Evolutionary conservation across 2,329 filamentous ascomycete genomes (phyloP).

Genomic region (Coleophoma eucalyptorum): DNA sequence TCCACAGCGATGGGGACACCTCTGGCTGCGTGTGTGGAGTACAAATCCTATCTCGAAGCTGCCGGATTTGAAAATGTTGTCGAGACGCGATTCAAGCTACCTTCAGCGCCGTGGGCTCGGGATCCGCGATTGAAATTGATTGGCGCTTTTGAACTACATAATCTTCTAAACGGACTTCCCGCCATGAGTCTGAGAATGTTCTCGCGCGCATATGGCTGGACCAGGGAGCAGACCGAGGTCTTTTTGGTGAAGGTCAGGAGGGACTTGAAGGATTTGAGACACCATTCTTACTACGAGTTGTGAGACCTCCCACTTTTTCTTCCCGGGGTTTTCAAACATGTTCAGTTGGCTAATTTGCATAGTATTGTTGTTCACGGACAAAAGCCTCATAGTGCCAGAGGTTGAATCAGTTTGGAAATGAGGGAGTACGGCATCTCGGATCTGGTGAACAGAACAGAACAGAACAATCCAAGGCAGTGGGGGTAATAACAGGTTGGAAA

Average conservation of each 20-base stretch:
- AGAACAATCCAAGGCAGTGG: too few relatives aligned
- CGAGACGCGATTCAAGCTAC: constrained; percentile 13
- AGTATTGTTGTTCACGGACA: not conserved
- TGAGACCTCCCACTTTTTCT: not conserved
- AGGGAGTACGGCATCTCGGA: too few relatives aligned
- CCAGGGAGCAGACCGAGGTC: constrained; percentile 9
- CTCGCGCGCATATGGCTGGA: constrained; percentile 11
- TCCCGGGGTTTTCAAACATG: not conserved
- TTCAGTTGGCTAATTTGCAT: not conserved
- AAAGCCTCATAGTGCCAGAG: not conserved
- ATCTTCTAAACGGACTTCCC: constrained; percentile 9
- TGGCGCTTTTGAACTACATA: constrained; percentile 15
- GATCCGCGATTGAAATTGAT: constrained; percentile 12
- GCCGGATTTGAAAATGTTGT: constrained; percentile 14
- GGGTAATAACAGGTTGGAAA: too few relatives aligned
- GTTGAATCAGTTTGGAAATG: too few relatives aligned
- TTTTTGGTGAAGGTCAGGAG: constrained; percentile 12
- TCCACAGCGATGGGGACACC: not conserved
- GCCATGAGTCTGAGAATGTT: constrained; percentile 15
- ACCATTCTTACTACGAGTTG: not conserved
- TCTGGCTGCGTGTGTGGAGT: constrained; percentile 1
- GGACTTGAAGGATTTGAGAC: constrained; percentile 1
- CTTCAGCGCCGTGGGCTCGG: constrained; percentile 11
- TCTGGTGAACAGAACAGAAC: too few relatives aligned
- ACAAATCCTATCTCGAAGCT: constrained; percentile 22